A percentile compares a stretch with the other conserved stretches of the same genome.
Conservation (phyloP, 345 rosid species). For the Citrus mangshanensis region DNA sequence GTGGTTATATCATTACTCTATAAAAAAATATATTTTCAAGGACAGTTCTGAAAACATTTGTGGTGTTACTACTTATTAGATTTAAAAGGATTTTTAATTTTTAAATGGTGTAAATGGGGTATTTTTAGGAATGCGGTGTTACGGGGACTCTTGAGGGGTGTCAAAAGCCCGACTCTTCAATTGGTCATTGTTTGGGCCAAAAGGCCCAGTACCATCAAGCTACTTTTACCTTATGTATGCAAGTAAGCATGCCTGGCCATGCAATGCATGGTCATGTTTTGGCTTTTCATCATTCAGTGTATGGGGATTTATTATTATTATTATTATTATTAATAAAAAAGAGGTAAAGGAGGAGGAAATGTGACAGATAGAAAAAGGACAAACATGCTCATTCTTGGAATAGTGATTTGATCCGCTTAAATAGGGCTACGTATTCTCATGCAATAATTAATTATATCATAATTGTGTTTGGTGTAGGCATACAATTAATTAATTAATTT, state of each 20-base stretch:
- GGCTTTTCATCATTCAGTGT: background rate
- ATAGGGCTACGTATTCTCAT: conserved; percentile 26
- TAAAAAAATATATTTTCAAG: too few species aligned
- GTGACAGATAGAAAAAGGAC: conserved; percentile 20
- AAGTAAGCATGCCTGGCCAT: background rate
- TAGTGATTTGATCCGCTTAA: conserved; percentile 27
- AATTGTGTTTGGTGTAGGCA: conserved; percentile 9
- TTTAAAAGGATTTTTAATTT: too few species aligned
- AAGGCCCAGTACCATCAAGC: background rate
- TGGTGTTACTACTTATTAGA: too few species aligned
- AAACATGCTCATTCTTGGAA: conserved; percentile 48
- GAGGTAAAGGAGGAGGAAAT: background rate
- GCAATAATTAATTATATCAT: background rate
- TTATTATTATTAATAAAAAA: too few species aligned
- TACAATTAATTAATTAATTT: background rate
- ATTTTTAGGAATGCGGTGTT: too few species aligned
- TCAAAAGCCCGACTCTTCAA: too few species aligned
- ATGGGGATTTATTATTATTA: background rate
- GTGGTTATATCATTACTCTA: too few species aligned
- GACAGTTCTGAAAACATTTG: too few species aligned
- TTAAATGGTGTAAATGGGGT: too few species aligned
- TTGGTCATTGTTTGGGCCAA: background rate
- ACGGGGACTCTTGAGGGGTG: too few species aligned
- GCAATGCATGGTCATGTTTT: background rate
- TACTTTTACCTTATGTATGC: background rate